Evolutionary conservation across 2,329 filamentous ascomycete genomes (phyloP).

Genomic region (Metarhizium robertsii): DNA sequence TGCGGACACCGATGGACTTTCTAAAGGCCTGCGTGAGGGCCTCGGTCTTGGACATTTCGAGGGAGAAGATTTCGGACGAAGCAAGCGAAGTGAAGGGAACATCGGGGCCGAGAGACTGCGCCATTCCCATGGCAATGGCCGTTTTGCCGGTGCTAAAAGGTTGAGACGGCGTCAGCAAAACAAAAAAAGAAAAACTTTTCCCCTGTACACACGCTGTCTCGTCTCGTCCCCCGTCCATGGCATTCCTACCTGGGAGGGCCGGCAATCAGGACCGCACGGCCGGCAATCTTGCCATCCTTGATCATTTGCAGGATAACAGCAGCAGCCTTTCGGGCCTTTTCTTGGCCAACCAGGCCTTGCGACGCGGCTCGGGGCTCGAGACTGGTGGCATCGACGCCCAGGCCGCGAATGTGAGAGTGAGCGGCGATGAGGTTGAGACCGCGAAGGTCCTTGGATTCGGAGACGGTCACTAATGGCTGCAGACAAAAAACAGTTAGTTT

Average conservation of each 20-base stretch:
- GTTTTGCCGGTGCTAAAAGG: conserved; percentile 76
- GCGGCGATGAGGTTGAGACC: conserved; percentile 96
- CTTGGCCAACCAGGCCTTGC: conserved; percentile 90
- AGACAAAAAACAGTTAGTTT: conserved; percentile 4
- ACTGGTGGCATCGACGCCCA: conserved; percentile 86
- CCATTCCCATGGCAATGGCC: conserved; percentile 97
- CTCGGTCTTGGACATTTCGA: conserved; percentile 99
- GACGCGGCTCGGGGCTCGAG: conserved; percentile 78
- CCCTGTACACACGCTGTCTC: neutral
- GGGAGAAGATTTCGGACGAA: conserved; percentile 93
- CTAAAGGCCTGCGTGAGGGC: conserved; percentile 97
- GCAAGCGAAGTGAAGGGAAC: conserved; percentile 95
- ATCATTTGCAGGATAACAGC: conserved; percentile 98
- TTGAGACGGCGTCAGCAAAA: conserved; percentile 10
- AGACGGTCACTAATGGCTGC: conserved; percentile 64
- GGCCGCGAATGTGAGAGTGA: conserved; percentile 93
- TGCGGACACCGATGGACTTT: conserved; percentile 94
- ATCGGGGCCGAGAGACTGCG: conserved; percentile 86
- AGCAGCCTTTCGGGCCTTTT: conserved; percentile 92
- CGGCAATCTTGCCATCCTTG: conserved; percentile 96
- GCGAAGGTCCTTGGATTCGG: conserved; percentile 91
- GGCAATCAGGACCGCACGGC: conserved; percentile 86
- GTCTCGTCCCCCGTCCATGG: no score
- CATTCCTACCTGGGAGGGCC: conserved; percentile 65
- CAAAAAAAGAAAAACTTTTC: neutral